phyloP scores from a whole-genome alignment of 495 filamentous ascomycete genomes.

The Xylaria telfairii region DNA sequence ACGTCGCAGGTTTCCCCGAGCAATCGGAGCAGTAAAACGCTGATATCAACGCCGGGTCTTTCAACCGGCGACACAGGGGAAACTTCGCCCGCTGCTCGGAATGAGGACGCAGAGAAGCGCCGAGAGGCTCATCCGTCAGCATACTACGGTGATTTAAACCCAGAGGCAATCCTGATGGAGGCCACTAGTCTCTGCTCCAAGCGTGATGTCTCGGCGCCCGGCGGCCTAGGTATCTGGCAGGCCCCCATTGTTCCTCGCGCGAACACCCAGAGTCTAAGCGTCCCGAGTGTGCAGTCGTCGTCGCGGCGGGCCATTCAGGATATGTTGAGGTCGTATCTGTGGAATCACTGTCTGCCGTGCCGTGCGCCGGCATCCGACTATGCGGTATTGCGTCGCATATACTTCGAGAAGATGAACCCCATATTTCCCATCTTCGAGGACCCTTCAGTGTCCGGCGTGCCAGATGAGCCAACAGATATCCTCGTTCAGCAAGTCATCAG shows the following conservation, averaged over 20 bases:
- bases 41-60: background rate
- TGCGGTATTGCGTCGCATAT: slow-evolving; percentile 46
- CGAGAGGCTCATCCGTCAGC: slow-evolving; percentile 37
- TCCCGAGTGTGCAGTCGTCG: slow-evolving; percentile 30
- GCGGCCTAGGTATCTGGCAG: slow-evolving; percentile 47
- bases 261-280: slow-evolving; percentile 18
- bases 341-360: slow-evolving; percentile 45
- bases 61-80: background rate
- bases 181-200: slow-evolving; percentile 46
- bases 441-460: slow-evolving; percentile 12
- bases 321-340: slow-evolving; percentile 42
- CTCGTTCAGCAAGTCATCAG: slow-evolving; percentile 53
- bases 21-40: slow-evolving; percentile 1
- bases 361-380: slow-evolving; percentile 42
- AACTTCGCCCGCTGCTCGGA: slow-evolving; percentile 16
- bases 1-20: slow-evolving; percentile 1
- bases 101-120: slow-evolving; percentile 17
- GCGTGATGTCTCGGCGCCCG: slow-evolving; percentile 44
- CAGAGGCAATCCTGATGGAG: slow-evolving; percentile 58
- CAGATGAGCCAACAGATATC: slow-evolving; percentile 39
- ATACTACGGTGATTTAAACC: slow-evolving; percentile 60
- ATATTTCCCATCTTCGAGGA: slow-evolving; percentile 56
- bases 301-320: slow-evolving; percentile 38
- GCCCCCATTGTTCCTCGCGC: slow-evolving; percentile 27
- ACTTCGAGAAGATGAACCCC: slow-evolving; percentile 53